Conservation (phyloP, 495 filamentous ascomycete genomes). For the Trichoderma virens region DNA sequence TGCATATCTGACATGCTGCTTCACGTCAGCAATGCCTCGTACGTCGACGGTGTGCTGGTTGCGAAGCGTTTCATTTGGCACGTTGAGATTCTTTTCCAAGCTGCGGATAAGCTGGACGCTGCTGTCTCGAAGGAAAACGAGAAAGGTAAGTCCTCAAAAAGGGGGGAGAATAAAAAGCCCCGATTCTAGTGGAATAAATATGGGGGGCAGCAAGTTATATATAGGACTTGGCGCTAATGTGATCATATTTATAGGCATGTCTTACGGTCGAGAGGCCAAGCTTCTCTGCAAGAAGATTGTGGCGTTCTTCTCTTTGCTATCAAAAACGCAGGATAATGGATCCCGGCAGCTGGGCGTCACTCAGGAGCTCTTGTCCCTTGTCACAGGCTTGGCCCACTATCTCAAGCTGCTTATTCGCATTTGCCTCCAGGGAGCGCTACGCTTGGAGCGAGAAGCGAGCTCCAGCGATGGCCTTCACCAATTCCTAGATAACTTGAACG, state of each 20-base stretch:
- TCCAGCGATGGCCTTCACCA: slow-evolving; percentile 64
- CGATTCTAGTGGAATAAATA: background rate
- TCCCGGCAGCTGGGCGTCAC: slow-evolving; percentile 88
- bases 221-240: slow-evolving; percentile 12
- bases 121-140: slow-evolving; percentile 60
- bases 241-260: slow-evolving; percentile 50
- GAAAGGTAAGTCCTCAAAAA: slow-evolving; percentile 50
- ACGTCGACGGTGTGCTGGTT: slow-evolving; percentile 88
- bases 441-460: slow-evolving; percentile 76
- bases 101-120: slow-evolving; percentile 74
- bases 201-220: background rate
- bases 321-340: slow-evolving; percentile 86
- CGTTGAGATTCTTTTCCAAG: slow-evolving; percentile 85
- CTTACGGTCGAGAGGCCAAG: slow-evolving; percentile 91
- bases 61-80: slow-evolving; percentile 97
- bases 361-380: slow-evolving; percentile 88
- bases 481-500: slow-evolving; percentile 74
- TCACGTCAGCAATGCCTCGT: slow-evolving; percentile 96
- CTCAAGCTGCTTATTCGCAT: slow-evolving; percentile 97
- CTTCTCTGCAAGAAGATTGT: slow-evolving; percentile 99
- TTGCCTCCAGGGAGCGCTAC: slow-evolving; percentile 86
- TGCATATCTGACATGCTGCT: slow-evolving; percentile 99
- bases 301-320: slow-evolving; percentile 89
- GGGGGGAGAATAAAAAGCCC: background rate
- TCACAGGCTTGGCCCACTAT: slow-evolving; percentile 96